Conservation (phyloP, 495 filamentous ascomycete species). For the Sordaria brevicollis region DNA sequence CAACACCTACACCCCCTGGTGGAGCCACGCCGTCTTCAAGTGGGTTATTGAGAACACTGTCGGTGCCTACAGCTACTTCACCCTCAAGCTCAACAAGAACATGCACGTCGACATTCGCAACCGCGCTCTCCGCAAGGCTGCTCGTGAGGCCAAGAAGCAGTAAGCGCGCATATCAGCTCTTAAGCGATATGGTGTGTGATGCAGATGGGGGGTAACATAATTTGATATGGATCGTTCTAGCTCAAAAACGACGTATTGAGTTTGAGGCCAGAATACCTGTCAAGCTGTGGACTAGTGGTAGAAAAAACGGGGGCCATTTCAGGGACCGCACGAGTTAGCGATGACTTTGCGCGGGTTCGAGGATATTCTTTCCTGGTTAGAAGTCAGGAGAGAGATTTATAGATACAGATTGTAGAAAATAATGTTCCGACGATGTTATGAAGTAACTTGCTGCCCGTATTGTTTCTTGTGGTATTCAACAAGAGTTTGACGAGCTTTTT, state of each 20-base stretch:
- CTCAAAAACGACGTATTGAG: background rate
- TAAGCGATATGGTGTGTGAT: no score
- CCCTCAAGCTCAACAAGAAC: constrained; percentile 56
- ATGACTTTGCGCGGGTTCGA: background rate
- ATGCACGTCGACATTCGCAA: constrained; percentile 84
- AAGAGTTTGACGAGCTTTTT: no score
- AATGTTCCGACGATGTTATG: background rate
- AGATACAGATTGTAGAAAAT: background rate
- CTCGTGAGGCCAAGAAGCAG: constrained; percentile 64
- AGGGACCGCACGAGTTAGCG: background rate
- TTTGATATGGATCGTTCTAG: no score
- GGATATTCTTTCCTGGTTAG: no score
- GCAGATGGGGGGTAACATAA: no score
- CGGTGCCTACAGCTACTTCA: constrained; percentile 52
- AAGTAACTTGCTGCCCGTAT: background rate
- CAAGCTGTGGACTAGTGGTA: background rate
- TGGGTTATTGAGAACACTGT: constrained; percentile 67
- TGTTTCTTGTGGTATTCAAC: background rate
- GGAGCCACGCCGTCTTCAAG: constrained; percentile 82
- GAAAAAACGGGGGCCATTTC: background rate
- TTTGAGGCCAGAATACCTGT: background rate
- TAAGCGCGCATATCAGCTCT: constrained; percentile 4
- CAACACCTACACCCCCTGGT: constrained; percentile 83
- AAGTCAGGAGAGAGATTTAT: no score
- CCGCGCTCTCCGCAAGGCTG: constrained; percentile 80